Percentiles rank a stretch among this genome's conserved stretches.
Evolutionary conservation across 805 yeast species (phyloP).

Genomic region (Saturnispora sanitii): DNA sequence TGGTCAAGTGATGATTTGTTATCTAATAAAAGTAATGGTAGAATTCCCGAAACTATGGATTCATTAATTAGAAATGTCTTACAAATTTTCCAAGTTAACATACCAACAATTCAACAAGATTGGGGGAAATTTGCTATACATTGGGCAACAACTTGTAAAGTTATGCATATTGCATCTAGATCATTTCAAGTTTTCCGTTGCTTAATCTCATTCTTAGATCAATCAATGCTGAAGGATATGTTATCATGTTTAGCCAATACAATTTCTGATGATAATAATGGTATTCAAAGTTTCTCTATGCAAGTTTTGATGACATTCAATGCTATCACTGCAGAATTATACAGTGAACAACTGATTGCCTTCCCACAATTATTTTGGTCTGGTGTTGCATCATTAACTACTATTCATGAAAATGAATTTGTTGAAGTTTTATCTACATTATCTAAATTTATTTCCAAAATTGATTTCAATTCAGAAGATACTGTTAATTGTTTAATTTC

Average conservation of each 20-base stretch:
- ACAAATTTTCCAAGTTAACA: constrained; percentile 39
- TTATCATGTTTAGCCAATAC: constrained; percentile 87
- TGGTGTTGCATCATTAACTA: constrained; percentile 79
- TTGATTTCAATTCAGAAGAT: constrained; percentile 76
- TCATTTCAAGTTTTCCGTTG: constrained; percentile 91
- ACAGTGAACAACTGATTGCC: constrained; percentile 65
- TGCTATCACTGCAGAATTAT: constrained; percentile 81
- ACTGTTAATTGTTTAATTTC: constrained; percentile 75
- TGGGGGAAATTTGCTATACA: constrained; percentile 79
- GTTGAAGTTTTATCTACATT: constrained; percentile 77
- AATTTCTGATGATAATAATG: constrained; percentile 77
- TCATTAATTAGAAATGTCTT: constrained; percentile 53
- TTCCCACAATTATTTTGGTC: constrained; percentile 96
- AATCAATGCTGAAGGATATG: constrained; percentile 86
- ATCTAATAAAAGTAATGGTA: constrained; percentile 65
- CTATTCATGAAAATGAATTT: constrained; percentile 88
- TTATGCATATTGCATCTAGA: constrained; percentile 91
- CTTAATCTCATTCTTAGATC: constrained; percentile 70
- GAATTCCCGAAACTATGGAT: constrained; percentile 85
- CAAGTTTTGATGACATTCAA: constrained; percentile 93
- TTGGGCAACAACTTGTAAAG: constrained; percentile 98
- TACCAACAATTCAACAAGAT: constrained; percentile 51
- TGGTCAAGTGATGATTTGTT: constrained; percentile 88
- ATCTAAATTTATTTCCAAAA: constrained; percentile 74
- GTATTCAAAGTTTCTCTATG: constrained; percentile 94